Conservation (phyloP, 805 yeast genomes). For the Candida sonorensis region DNA sequence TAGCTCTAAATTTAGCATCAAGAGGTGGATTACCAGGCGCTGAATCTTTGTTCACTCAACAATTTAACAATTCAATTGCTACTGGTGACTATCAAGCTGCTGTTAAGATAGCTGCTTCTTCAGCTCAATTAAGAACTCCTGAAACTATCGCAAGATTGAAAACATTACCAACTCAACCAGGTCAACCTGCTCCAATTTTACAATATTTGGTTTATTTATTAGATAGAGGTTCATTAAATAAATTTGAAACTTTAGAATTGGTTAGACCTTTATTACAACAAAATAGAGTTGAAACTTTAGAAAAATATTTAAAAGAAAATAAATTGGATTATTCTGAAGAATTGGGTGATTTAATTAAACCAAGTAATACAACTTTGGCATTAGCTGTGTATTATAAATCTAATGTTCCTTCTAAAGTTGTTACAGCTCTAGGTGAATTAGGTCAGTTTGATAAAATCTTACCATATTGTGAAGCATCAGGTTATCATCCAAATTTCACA, state of each 20-base stretch:
- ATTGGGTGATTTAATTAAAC: slow-evolving; percentile 91
- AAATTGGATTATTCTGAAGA: slow-evolving; percentile 94
- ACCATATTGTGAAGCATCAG: slow-evolving; percentile 88
- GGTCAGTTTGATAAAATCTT: slow-evolving; percentile 95
- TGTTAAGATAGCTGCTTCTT: slow-evolving; percentile 94
- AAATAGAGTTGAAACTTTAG: slow-evolving; percentile 87
- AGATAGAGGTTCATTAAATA: slow-evolving; percentile 88
- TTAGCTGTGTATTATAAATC: slow-evolving; percentile 86
- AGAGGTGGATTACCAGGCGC: slow-evolving; percentile 98
- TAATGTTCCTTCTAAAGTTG: slow-evolving; percentile 79
- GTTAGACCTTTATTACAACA: slow-evolving; percentile 95
- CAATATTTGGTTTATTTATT: slow-evolving; percentile 87
- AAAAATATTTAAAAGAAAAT: slow-evolving; percentile 94
- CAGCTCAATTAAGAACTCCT: slow-evolving; percentile 87
- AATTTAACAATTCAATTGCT: slow-evolving; percentile 76
- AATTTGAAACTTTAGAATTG: slow-evolving; percentile 88
- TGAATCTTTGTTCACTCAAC: slow-evolving; percentile 83
- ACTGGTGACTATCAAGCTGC: slow-evolving; percentile 88
- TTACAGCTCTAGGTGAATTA: slow-evolving; percentile 84
- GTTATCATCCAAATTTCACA: slow-evolving; percentile 84
- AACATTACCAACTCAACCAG: slow-evolving; percentile 85
- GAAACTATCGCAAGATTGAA: slow-evolving; percentile 91
- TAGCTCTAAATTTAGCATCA: slow-evolving; percentile 84
- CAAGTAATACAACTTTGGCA: slow-evolving; percentile 78
- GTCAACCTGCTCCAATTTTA: slow-evolving; percentile 88